A percentile compares a stretch with the other conserved stretches of the same genome.
Evolutionary conservation across 2,329 filamentous ascomycete genomes (phyloP).

Genomic region (Talaromyces piceae): DNA sequence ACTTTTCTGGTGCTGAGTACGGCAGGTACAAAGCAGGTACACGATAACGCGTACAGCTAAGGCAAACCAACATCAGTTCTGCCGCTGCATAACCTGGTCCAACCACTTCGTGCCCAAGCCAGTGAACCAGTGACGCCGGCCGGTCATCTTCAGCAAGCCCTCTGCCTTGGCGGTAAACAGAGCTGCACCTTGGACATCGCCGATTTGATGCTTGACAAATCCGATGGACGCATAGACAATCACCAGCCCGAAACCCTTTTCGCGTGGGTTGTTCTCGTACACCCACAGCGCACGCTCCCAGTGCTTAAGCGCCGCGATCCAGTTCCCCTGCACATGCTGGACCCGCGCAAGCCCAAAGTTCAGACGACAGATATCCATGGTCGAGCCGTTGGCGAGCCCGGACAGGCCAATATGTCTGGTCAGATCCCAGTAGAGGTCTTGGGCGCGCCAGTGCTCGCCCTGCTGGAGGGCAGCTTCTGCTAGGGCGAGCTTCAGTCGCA

Average conservation of each 20-base stretch:
- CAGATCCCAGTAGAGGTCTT: constrained; percentile 3
- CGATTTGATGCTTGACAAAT: neutral
- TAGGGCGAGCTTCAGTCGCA: constrained; percentile 1
- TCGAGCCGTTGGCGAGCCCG: neutral
- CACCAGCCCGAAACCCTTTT: constrained; percentile 1
- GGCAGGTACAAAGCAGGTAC: too few relatives aligned
- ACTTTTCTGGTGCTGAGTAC: too few relatives aligned
- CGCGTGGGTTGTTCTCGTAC: constrained; percentile 3
- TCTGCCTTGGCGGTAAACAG: neutral
- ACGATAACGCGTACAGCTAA: too few relatives aligned
- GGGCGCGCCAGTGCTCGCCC: constrained; percentile 5
- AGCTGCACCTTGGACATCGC: neutral
- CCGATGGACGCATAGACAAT: constrained; percentile 2
- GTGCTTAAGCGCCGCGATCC: constrained; percentile 1
- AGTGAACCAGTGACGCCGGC: neutral
- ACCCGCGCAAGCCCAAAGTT: constrained; percentile 5
- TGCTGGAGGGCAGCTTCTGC: constrained; percentile 6
- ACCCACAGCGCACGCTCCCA: constrained; percentile 4
- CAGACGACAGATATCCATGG: constrained; percentile 2
- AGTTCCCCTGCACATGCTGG: constrained; percentile 1
- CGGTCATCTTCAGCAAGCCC: neutral
- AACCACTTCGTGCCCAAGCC: constrained; percentile 3
- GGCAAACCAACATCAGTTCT: too few relatives aligned
- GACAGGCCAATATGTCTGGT: neutral
- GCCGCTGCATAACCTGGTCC: neutral